Evolutionary conservation across 1,139 yeast genomes (phyloP), one percentile per base, ranked within the genome.

Genomic region (Kodamaea arcana): DNA sequence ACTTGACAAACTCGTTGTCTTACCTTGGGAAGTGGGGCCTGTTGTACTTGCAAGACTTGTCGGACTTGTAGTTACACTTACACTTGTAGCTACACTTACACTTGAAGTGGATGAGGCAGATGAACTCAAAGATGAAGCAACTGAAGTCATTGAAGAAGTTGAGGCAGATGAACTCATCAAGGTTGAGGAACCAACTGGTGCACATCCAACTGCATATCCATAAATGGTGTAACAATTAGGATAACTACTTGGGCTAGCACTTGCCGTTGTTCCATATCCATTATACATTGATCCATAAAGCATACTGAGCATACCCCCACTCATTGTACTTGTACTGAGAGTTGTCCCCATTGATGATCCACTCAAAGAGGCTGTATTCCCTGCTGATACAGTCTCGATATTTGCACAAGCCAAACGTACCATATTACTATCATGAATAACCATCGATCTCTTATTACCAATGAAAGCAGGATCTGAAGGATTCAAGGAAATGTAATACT

Each of bases 381-480:
- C 22, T 9, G 9, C 9, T 9, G 22, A 18, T 8, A 24, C 26
- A 8, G 12, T 24, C 12, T 24, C 56, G 37, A 68, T 54, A 50
- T 68, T 67, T 21, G 73, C 69, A 52, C 74, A 69, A 3, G 68
- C 63, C 32, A 65, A 44, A 50, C 71, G 58, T 29, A 62, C 40
- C 40, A 52, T 54, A 46, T 65, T 51, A 34, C 43, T 42, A 36
- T 50, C 59, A 47, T 67, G 72, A 33, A 68, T 50, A 29, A 65
- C 71, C 27, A 69, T 60, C 3, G 70, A 61, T 24, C 32, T 33
- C 26, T 15, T 15, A 32, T 55, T 54, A 25, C 71, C 73, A 39
- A 65, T 47, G 43, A 34, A 67, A 17, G 72, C 70, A 26, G 51
- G 43, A 45, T 58, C 52, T 4, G 46, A 43, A 5, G 61, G 52